Percentiles rank a stretch among this genome's conserved stretches.
These are phyloP conservation scores for Colletotrichum liriopes DNA, from an alignment of 2,329 filamentous ascomycete genomes.

Conservation along the genomic window DNA sequence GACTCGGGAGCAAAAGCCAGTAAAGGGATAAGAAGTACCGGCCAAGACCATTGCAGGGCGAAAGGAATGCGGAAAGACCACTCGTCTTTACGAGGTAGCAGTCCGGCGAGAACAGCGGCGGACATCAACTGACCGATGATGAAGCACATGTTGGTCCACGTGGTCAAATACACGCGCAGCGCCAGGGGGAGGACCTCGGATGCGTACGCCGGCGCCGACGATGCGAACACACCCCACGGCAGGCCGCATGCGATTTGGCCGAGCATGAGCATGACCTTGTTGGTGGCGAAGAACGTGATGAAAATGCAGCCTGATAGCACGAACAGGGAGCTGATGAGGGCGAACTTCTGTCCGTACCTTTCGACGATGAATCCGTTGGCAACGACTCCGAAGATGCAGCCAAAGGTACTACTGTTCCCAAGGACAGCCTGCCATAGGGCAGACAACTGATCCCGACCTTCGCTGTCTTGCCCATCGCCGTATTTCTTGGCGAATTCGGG, in stretches of 20 bases:
- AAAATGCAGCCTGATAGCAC: constrained; percentile 56
- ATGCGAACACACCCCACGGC: constrained; percentile 60
- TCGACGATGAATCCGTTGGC: constrained; percentile 59
- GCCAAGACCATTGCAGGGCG: constrained; percentile 66
- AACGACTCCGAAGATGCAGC: constrained; percentile 62
- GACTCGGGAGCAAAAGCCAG: constrained; percentile 63
- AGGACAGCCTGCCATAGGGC: constrained; percentile 63
- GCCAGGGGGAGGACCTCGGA: constrained; percentile 58
- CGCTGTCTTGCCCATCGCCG: constrained; percentile 45
- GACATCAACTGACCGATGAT: constrained; percentile 59
- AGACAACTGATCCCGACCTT: constrained; percentile 53
- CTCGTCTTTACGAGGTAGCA: constrained; percentile 53
- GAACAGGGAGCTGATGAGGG: constrained; percentile 55
- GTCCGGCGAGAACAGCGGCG: constrained; percentile 55
- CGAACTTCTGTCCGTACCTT: constrained; percentile 54
- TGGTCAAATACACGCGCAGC: constrained; percentile 61
- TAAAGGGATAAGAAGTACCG: constrained; percentile 57
- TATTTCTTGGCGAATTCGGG: constrained; percentile 50
- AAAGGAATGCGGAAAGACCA: constrained; percentile 66
- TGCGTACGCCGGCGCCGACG: constrained; percentile 63
- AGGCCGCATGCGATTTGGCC: constrained; percentile 56
- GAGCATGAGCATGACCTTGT: constrained; percentile 51
- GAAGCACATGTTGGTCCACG: constrained; percentile 62
- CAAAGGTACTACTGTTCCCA: constrained; percentile 57
- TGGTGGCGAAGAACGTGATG: constrained; percentile 56